A percentile compares a stretch with the other conserved stretches of the same genome.
Conservation (phyloP, 495 filamentous ascomycete species). For the Hypoxylon fragiforme region DNA sequence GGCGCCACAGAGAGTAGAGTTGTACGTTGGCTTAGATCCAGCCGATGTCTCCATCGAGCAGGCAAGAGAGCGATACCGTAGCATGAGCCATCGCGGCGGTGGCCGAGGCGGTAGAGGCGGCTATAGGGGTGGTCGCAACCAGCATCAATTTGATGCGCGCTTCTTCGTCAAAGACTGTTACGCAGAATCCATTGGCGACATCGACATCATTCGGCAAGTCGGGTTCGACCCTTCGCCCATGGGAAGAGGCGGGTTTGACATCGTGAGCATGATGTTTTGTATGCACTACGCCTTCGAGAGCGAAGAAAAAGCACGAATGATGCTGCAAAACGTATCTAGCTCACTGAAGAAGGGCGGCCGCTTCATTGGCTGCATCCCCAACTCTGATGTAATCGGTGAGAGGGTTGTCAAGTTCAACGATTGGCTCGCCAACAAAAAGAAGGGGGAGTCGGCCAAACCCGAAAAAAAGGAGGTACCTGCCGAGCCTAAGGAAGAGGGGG, state of each 20-base stretch:
- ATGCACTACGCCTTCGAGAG: conserved; percentile 99
- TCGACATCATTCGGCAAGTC: conserved; percentile 77
- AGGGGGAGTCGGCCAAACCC: conserved; percentile 36
- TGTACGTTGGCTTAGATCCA: conserved; percentile 92
- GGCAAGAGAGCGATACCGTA: conserved; percentile 77
- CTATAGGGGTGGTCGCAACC: conserved; percentile 47
- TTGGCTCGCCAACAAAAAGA: conserved; percentile 55
- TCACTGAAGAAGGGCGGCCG: conserved; percentile 89
- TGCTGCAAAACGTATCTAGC: conserved; percentile 91
- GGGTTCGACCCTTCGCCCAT: conserved; percentile 73
- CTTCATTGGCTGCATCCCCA: conserved; percentile 91
- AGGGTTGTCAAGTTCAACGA: conserved; percentile 65
- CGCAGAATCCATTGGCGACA: conserved; percentile 73
- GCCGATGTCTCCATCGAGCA: conserved; percentile 90
- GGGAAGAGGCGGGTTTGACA: conserved; percentile 82
- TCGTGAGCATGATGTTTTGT: conserved; percentile 98
- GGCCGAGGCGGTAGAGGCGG: conserved; percentile 55
- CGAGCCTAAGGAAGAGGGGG: conserved; percentile 42
- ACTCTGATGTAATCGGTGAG: conserved; percentile 80
- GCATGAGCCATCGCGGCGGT: conserved; percentile 65
- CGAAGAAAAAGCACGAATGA: conserved; percentile 82
- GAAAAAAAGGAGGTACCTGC: conserved; percentile 14
- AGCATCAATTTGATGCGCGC: conserved; percentile 73
- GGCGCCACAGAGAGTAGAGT: conserved; percentile 77
- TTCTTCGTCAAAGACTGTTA: conserved; percentile 92